Evolutionary conservation across 768 basidiomycete genomes (phyloP), one percentile per base, ranked within the genome.

Genomic region (Terana coerulea): DNA sequence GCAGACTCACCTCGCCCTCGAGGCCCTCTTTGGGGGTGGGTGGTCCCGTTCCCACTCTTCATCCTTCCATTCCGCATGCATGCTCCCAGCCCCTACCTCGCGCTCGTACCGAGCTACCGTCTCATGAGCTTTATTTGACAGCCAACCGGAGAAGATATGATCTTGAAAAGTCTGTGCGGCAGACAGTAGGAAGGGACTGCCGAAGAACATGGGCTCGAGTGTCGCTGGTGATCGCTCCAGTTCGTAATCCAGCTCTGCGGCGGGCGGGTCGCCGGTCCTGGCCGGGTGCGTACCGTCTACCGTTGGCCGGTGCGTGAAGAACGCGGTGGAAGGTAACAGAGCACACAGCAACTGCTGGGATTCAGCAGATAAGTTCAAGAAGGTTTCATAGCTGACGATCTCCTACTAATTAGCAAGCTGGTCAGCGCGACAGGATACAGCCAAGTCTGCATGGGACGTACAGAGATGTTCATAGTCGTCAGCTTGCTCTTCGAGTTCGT

Each of bases 31-130:
- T 17, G 12, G 25, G 22, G 46, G 52, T 46, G 33, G 61, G 48
- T 80, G 75, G 5, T 76, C 74, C 33, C 63, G 64, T 42, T 74
- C 73, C 83, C 83, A 85, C 29, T 70, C 73, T 29, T 83, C 78
- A 58, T 85, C 83, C 59, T 85, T 85, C 80, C 81, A 83, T 33
- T 78, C 72, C 11, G 75, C 81, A 26, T 79, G 74, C 29, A 80
- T 49, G 9, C 24, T 25, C 3, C 45, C 24, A 7, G 67, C 72
- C 1, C 81, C 81, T 19, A 81, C 68, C 15, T 76, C 79, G 14
- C 68, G 64, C 37, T 71, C 52, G 60, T 75, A 83, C 53, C 70
- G 64, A 22, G 60, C 54, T 9, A 81, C 69, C 49, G 73, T 72
- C 29, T 68, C 69, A 11, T 49, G 47, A 47, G 81, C 77, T 1